Conservation (phyloP, 306 rosid genomes). For the Astragalus membranaceus region DNA sequence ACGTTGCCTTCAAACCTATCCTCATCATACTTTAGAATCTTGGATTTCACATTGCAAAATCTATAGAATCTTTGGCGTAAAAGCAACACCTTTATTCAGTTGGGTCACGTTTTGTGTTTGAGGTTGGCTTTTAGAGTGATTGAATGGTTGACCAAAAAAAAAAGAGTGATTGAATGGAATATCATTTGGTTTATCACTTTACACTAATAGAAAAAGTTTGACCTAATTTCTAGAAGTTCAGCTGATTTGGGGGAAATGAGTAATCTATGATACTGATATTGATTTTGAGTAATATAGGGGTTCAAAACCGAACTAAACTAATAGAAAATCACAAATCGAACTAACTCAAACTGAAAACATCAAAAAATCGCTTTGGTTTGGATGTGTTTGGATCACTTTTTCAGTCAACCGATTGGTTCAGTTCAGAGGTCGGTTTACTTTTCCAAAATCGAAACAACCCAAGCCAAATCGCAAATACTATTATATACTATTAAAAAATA, state of each 20-base stretch:
- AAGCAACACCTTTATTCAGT: slow-evolving; percentile 25
- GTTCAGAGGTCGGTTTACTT: too few relatives aligned
- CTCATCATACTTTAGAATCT: background rate
- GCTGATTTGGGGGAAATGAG: background rate
- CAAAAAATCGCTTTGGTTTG: too few relatives aligned
- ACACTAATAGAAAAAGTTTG: background rate
- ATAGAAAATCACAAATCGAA: too few relatives aligned
- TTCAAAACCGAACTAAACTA: too few relatives aligned
- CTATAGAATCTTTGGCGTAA: slow-evolving; percentile 11
- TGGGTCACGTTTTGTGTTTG: slow-evolving; percentile 13
- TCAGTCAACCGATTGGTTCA: too few relatives aligned
- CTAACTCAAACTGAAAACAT: too few relatives aligned
- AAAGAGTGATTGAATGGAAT: slow-evolving; percentile 9
- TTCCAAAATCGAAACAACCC: too few relatives aligned
- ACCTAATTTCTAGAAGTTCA: background rate
- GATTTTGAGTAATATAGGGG: too few relatives aligned
- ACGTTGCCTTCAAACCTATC: slow-evolving; percentile 11
- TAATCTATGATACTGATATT: too few relatives aligned
- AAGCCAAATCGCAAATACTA: too few relatives aligned
- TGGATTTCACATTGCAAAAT: background rate
- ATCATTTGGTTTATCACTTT: background rate
- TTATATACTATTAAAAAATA: too few relatives aligned
- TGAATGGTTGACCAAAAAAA: slow-evolving; percentile 8
- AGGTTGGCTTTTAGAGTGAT: background rate
- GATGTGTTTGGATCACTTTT: too few relatives aligned